Conservation (phyloP, 2,329 filamentous ascomycete species). For the Biscogniauxia mediterranea region DNA sequence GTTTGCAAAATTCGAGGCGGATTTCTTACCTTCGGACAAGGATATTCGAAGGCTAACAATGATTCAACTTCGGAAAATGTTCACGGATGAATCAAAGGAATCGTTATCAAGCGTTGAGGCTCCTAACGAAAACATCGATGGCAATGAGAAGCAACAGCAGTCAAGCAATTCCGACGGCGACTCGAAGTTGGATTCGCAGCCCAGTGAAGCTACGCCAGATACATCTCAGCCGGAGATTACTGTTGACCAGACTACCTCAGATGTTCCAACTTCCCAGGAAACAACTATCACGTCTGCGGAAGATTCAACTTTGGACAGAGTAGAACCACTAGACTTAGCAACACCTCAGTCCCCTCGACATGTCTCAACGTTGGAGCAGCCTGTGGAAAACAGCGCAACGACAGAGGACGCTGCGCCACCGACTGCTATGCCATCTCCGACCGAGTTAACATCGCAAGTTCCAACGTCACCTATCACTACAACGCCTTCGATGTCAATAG, state of each 20-base stretch:
- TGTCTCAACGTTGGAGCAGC: constrained; percentile 6
- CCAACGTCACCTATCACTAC: constrained; percentile 10
- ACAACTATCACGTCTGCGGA: constrained; percentile 31
- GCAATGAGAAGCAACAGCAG: constrained; percentile 47
- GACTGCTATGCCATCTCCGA: constrained; percentile 15
- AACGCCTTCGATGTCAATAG: constrained; percentile 22
- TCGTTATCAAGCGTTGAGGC: constrained; percentile 71
- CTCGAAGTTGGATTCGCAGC: constrained; percentile 20
- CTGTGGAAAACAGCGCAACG: constrained; percentile 13
- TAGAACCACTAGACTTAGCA: constrained; percentile 52
- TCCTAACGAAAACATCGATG: constrained; percentile 52
- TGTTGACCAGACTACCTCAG: constrained; percentile 15
- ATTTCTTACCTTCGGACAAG: constrained; percentile 92
- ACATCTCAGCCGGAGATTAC: constrained; percentile 13
- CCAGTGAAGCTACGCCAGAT: constrained; percentile 14
- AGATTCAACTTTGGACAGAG: constrained; percentile 42
- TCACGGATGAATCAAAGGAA: constrained; percentile 82
- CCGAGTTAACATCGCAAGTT: constrained; percentile 17
- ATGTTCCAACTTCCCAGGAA: constrained; percentile 26
- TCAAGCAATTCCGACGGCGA: constrained; percentile 26
- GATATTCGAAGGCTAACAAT: constrained; percentile 91
- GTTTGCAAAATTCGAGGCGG: constrained; percentile 86
- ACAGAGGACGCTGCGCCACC: constrained; percentile 25
- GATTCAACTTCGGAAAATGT: constrained; percentile 90
- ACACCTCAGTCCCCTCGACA: constrained; percentile 35